phyloP scores from a whole-genome alignment of 352 stramenopile genomes.

The Peronospora farinosa region DNA sequence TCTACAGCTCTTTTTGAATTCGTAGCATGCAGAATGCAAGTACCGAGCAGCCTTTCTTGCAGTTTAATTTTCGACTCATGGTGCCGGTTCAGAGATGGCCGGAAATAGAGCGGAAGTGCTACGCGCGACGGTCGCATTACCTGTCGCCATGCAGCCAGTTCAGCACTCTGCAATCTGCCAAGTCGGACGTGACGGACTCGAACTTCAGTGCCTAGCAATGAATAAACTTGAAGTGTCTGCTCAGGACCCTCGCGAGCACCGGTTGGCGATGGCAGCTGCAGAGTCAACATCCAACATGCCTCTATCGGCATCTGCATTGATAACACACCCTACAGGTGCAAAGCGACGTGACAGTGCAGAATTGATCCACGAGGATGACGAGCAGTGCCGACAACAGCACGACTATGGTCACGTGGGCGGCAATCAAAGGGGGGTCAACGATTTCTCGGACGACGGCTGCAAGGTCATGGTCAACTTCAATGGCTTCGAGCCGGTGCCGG shows the following conservation, averaged over 20 bases:
- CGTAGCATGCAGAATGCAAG: neutral
- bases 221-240: slow-evolving; percentile 16
- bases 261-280: slow-evolving; percentile 5
- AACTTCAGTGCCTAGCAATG: slow-evolving; percentile 4
- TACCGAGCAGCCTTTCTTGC: slow-evolving; percentile 2
- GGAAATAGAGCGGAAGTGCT: slow-evolving; percentile 31
- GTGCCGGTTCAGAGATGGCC: slow-evolving; percentile 12
- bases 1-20: slow-evolving; percentile 1
- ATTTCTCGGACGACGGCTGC: slow-evolving; percentile 18
- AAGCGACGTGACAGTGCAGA: slow-evolving; percentile 10
- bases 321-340: slow-evolving; percentile 1
- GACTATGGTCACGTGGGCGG: slow-evolving; percentile 6
- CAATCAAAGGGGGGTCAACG: slow-evolving; percentile 13
- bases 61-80: slow-evolving; percentile 26
- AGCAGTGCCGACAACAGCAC: slow-evolving; percentile 12
- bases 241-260: neutral
- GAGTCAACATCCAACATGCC: slow-evolving; percentile 1
- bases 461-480: slow-evolving; percentile 40
- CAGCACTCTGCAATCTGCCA: slow-evolving; percentile 22
- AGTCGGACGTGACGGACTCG: slow-evolving; percentile 1
- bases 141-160: slow-evolving; percentile 1
- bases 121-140: slow-evolving; percentile 15
- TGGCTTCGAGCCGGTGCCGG: slow-evolving; percentile 17
- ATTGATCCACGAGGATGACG: slow-evolving; percentile 11
- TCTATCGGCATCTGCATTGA: slow-evolving; percentile 1